These are phyloP conservation scores for Entomortierella beljakovae DNA, from an alignment of 192 early-diverging fungal species.

Conservation along the genomic window DNA sequence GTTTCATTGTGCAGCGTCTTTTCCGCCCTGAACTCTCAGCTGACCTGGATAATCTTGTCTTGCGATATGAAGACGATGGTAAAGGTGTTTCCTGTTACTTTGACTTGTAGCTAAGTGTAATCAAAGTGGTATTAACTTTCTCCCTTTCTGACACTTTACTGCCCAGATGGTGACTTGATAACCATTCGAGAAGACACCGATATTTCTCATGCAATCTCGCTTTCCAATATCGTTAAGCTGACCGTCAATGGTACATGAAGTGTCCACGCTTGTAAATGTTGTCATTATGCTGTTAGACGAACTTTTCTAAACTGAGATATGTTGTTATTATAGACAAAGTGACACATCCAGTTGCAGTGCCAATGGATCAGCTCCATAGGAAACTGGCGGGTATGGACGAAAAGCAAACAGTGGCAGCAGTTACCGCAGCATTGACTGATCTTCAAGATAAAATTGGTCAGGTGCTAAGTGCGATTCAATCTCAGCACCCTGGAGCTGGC, in stretches of 20 bases:
- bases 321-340: slow-evolving; percentile 20
- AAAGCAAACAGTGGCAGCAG: slow-evolving; percentile 38
- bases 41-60: slow-evolving; percentile 54
- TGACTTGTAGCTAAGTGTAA: neutral
- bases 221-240: slow-evolving; percentile 58
- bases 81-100: neutral
- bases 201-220: slow-evolving; percentile 60
- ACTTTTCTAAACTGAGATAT: no score
- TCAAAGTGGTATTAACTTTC: neutral
- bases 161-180: slow-evolving; percentile 61
- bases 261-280: neutral
- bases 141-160: neutral
- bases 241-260: slow-evolving; percentile 50
- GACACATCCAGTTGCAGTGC: slow-evolving; percentile 24
- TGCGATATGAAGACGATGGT: slow-evolving; percentile 64
- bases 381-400: slow-evolving; percentile 25
- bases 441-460: slow-evolving; percentile 36
- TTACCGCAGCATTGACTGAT: slow-evolving; percentile 25
- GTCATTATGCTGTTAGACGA: no score
- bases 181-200: slow-evolving; percentile 63
- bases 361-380: slow-evolving; percentile 19
- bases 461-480: slow-evolving; percentile 25
- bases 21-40: slow-evolving; percentile 49
- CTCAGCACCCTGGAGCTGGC: slow-evolving; percentile 19
- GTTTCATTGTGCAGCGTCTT: slow-evolving; percentile 61